Evolutionary conservation across 768 basidiomycete genomes (phyloP).

Genomic region (Mycena polygramma): DNA sequence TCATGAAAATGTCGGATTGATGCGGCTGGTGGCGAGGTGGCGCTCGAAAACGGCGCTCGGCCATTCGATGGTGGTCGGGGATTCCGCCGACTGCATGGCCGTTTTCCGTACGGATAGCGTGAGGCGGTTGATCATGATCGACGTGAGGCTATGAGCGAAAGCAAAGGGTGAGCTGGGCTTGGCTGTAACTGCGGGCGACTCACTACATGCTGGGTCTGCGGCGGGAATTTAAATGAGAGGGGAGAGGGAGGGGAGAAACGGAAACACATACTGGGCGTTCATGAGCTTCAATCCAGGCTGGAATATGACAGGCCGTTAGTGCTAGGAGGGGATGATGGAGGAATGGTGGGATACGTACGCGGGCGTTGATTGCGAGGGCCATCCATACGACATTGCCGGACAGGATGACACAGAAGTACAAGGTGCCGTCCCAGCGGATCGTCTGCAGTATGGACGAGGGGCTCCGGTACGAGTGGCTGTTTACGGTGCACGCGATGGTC

Average conservation of each 20-base stretch:
- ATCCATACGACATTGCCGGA: slow-evolving; percentile 47
- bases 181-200: not conserved
- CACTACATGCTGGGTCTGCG: slow-evolving; percentile 43
- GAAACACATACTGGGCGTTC: slow-evolving; percentile 45
- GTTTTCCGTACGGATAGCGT: slow-evolving; percentile 43
- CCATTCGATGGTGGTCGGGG: slow-evolving; percentile 16
- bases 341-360: slow-evolving; percentile 34
- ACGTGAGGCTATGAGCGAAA: slow-evolving; percentile 39
- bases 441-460: slow-evolving; percentile 34
- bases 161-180: not conserved
- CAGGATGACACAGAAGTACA: slow-evolving; percentile 46
- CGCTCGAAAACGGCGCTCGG: slow-evolving; percentile 17
- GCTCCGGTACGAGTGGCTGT: not conserved
- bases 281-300: slow-evolving; percentile 45
- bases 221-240: not conserved
- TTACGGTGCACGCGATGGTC: slow-evolving; percentile 39
- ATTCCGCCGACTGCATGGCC: not conserved
- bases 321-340: not conserved
- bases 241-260: not conserved
- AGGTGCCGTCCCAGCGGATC: slow-evolving; percentile 43
- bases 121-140: slow-evolving; percentile 47
- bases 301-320: not conserved
- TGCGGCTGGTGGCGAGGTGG: not conserved
- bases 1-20: not conserved
- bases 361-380: slow-evolving; percentile 40